Percentiles rank a stretch among this genome's conserved stretches.
These are phyloP conservation scores for Rugosomyces carneus DNA, from an alignment of 1,284 basidiomycete species.

Conservation along the genomic window DNA sequence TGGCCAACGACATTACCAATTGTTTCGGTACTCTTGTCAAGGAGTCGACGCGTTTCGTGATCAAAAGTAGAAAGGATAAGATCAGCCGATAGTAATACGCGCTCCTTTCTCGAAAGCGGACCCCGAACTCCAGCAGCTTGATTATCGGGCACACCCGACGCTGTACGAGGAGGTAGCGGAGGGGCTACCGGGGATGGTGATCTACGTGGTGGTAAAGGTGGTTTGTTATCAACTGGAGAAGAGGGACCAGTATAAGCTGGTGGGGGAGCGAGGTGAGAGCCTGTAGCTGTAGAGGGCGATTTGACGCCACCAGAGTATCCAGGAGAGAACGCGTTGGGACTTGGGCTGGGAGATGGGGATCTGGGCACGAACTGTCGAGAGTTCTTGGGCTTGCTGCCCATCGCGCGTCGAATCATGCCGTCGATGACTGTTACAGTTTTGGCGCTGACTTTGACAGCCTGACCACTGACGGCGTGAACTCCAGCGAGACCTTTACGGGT, in stretches of 20 bases:
- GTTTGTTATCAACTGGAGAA: conserved; percentile 19
- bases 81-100: conserved; percentile 62
- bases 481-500: conserved; percentile 53
- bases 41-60: conserved; percentile 52
- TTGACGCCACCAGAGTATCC: conserved; percentile 11
- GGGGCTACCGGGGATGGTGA: conserved; percentile 27
- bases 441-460: conserved; percentile 61
- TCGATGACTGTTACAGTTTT: conserved; percentile 62
- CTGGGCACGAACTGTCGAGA: conserved; percentile 13
- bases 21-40: conserved; percentile 52
- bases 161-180: conserved; percentile 25
- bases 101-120: conserved; percentile 34
- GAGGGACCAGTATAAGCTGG: conserved; percentile 8
- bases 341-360: background rate
- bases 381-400: conserved; percentile 31
- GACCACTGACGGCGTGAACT: conserved; percentile 59
- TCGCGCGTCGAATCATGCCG: conserved; percentile 48
- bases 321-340: conserved; percentile 2
- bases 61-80: conserved; percentile 70
- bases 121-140: conserved; percentile 20
- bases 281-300: conserved; percentile 15
- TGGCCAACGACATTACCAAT: conserved; percentile 56
- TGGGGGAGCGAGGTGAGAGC: conserved; percentile 17
- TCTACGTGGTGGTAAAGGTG: conserved; percentile 33
- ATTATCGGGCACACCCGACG: conserved; percentile 5